Base-by-base conservation (phyloP, 352 stramenopile genomes). In the Peronospora destructor region DNA sequence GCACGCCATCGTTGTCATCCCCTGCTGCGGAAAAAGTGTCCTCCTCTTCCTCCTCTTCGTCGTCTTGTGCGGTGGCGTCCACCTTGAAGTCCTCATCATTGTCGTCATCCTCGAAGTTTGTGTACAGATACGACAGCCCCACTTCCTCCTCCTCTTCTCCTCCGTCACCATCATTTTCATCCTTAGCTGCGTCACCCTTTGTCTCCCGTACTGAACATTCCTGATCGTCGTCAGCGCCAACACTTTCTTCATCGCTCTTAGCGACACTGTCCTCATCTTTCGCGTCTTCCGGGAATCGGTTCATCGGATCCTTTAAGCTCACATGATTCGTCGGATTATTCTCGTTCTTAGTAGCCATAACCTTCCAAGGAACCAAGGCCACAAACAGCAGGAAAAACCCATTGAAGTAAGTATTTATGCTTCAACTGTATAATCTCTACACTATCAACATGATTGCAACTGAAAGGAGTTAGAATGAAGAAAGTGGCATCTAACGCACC, bases 121-220 rank as follows among this genome's bases (percentile, higher is more conserved):
- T 76, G 56, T 86, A 86, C 45, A 86, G 53, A 42, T 80, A 84
- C 19, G 72, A 71, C 43, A 86, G 56, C 45, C 72, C 75, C 36
- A 84, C 71, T 55, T 84, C 63, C 39, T 77, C 69, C 10, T 63
- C 59, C n/a, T 63, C 33, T 11, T 55, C 65, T 6, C 54, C 56
- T 4, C 53, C 59, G 5, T 64, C 50, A 19, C 75, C 61, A 2
- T 60, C 61, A 4, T 61, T 56, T 2, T 59, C 62, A 14, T 62
- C 66, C 3, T 59, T 61, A 14, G 48, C 61, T 23, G 47, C 64
- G 0, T 68, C 68, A 5, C 69, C 59, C 1, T 76, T 52, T 9
- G 43, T 53, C 26, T 56, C 56, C 41, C 64, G 50, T 17, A 66
- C 64, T 0, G 63, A 61, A 7, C 77, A 63, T 14, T 76, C 60